Percentiles rank a stretch among this genome's conserved stretches.
phyloP scores from a whole-genome alignment of 768 basidiomycete genomes.

The Boletellus sp. region DNA sequence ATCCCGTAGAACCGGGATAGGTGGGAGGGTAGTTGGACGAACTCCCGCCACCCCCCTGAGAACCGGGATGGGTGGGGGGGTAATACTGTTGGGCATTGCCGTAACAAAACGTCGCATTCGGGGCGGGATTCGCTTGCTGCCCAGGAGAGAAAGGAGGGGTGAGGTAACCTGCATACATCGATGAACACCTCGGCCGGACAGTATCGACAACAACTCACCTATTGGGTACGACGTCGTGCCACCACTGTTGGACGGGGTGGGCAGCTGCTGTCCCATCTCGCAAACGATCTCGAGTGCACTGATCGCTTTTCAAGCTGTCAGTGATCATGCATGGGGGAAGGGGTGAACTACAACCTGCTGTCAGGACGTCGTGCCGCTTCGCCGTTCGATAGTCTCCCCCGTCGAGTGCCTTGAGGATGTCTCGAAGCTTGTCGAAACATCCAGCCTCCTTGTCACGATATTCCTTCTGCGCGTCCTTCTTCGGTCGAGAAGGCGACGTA shows the following conservation, averaged over 20 bases:
- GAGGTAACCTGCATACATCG: conserved; percentile 1
- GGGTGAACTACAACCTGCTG: conserved; percentile 9
- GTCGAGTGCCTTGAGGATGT: conserved; percentile 11
- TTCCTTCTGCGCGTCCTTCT: conserved; percentile 15
- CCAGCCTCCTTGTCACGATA: conserved; percentile 25
- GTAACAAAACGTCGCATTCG: background rate
- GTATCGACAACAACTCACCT: conserved; percentile 1
- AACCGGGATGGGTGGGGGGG: too few species aligned
- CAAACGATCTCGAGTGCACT: background rate
- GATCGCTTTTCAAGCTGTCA: conserved; percentile 10
- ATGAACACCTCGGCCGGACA: background rate
- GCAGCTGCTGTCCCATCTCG: too few species aligned
- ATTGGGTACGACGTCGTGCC: background rate
- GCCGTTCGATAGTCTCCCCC: conserved; percentile 9
- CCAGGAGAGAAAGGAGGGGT: background rate
- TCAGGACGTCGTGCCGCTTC: conserved; percentile 19
- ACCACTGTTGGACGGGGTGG: background rate
- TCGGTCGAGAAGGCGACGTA: conserved; percentile 2
- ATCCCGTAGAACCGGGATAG: background rate
- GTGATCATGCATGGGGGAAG: background rate
- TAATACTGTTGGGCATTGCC: background rate
- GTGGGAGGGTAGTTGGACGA: background rate
- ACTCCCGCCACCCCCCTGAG: too few species aligned
- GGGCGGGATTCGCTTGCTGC: background rate
- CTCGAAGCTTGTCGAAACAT: conserved; percentile 15